phyloP scores from a whole-genome alignment of 495 filamentous ascomycete species.

The Corynascus novoguineensis region DNA sequence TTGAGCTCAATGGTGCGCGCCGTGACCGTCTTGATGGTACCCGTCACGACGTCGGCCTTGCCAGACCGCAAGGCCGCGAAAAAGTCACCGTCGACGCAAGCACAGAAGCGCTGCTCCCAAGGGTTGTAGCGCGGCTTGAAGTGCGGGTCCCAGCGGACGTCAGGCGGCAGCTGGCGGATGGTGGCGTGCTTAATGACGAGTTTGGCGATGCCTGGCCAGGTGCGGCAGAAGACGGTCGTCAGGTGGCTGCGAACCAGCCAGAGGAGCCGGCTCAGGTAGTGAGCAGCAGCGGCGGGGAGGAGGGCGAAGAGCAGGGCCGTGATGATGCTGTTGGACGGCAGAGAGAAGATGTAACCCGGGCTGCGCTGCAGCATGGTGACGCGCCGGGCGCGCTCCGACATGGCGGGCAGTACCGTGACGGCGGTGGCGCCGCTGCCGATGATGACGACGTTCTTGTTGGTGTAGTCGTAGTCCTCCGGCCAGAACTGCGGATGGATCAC shows the following conservation, averaged over 20 bases:
- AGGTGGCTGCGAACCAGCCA: constrained; percentile 5
- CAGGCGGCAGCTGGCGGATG: constrained; percentile 2
- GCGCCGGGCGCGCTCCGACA: constrained; percentile 1
- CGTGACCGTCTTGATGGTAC: constrained; percentile 1
- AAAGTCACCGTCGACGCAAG: constrained; percentile 12
- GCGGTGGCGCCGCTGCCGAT: constrained; percentile 13
- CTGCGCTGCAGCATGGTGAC: constrained; percentile 12
- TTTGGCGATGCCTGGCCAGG: constrained; percentile 2
- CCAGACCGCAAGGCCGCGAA: constrained; percentile 9
- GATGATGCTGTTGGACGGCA: constrained; percentile 9
- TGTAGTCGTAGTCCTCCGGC: constrained; percentile 13
- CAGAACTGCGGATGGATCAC: constrained; percentile 11
- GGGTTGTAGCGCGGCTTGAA: constrained; percentile 11
- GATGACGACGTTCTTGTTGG: constrained; percentile 5
- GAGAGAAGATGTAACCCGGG: constrained; percentile 6
- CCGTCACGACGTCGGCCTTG: constrained; percentile 4
- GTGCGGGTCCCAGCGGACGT: constrained; percentile 9
- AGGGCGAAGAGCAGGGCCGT: constrained; percentile 4
- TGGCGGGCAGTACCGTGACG: constrained; percentile 8
- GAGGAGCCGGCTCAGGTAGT: constrained; percentile 9
- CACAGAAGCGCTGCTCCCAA: constrained; percentile 11
- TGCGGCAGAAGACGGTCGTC: constrained; percentile 1
- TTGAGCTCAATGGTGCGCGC: background rate
- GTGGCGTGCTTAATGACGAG: background rate
- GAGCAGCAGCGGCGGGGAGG: background rate